Evolutionary conservation across 176 grass and related monocot species (phyloP), one percentile per base, ranked within the genome.

Genomic region (Miscanthus lutarioriparius): DNA sequence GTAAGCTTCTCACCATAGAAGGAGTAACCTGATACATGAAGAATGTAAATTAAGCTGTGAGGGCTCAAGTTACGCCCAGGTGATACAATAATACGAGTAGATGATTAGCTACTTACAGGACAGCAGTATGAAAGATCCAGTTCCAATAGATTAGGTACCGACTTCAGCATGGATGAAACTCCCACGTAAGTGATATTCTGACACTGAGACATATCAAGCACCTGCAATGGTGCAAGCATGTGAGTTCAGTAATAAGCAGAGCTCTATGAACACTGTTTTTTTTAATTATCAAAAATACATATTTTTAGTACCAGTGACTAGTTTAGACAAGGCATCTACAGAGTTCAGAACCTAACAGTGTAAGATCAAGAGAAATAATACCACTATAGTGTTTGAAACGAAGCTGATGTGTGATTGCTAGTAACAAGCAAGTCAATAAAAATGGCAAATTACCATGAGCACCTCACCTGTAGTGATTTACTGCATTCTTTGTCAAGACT

Each of bases 201-300:
- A 77, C 89, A 95, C 73, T 90, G 91, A 72, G 93, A 98, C 70
- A 98, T 37, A 86, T 95, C 87, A 66, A 98, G 93, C 35, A 85
- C 91, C 93, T 97, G 89, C 37, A 87, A 84, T 1, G 8, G 69
- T 76, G 58, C 3, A 86, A 58, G 81, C n/a, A 71, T 54, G 33
- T 12, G 19, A 65, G 33, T 8, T 88, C 43, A 45, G 39, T 64
- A 39, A 84, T 64, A 48, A 84, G 30, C n/a, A 36, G 35, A 75
- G 8, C 32, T 37, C n/a, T 39, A 43, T 45, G 20, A 73, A 25
- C 25, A n/a, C n/a, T n/a, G n/a, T n/a, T 27, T 51, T 37, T 16
- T 51, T 64, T 63, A 58, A 14, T 6, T 14, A 62, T 25, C 0
- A 13, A 28, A 64, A 14, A 30, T 16, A 25, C n/a, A 64, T 62